Evolutionary conservation across 129 eudicot species (phyloP).

Genomic region (Helianthus tuberosus): DNA sequence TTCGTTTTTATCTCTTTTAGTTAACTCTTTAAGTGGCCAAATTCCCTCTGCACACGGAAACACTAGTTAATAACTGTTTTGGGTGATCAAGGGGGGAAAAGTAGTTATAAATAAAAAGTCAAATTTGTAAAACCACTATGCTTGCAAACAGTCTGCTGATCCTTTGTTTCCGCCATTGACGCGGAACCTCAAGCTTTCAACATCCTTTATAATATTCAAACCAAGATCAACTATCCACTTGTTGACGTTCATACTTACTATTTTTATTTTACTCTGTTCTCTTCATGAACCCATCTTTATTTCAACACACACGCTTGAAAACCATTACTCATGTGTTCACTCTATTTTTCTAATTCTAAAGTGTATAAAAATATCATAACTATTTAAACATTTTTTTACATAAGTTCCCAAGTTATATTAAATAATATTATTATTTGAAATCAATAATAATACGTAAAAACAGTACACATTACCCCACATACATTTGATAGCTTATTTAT

Average conservation of each 20-base stretch:
- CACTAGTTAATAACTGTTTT: too few relatives aligned
- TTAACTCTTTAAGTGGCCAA: too few relatives aligned
- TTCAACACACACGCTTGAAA: background rate
- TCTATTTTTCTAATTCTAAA: background rate
- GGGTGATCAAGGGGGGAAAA: too few relatives aligned
- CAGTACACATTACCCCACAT: slow-evolving; percentile 15
- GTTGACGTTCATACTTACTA: background rate
- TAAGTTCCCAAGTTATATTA: background rate
- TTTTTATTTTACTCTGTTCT: background rate
- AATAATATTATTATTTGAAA: background rate
- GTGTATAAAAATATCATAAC: background rate
- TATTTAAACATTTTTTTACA: background rate
- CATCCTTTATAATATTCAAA: slow-evolving; percentile 10
- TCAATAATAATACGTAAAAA: background rate
- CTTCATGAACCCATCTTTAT: background rate
- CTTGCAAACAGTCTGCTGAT: background rate
- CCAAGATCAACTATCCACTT: slow-evolving; percentile 19
- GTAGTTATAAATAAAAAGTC: background rate
- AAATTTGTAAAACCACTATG: slow-evolving; percentile 1
- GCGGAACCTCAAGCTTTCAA: slow-evolving; percentile 17
- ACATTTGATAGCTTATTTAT: background rate
- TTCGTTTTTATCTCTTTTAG: too few relatives aligned
- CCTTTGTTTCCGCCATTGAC: slow-evolving; percentile 17
- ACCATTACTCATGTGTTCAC: background rate
- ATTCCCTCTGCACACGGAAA: too few relatives aligned